Conservation (phyloP, 192 early-diverging fungal species). For the Linnemannia elongata region DNA sequence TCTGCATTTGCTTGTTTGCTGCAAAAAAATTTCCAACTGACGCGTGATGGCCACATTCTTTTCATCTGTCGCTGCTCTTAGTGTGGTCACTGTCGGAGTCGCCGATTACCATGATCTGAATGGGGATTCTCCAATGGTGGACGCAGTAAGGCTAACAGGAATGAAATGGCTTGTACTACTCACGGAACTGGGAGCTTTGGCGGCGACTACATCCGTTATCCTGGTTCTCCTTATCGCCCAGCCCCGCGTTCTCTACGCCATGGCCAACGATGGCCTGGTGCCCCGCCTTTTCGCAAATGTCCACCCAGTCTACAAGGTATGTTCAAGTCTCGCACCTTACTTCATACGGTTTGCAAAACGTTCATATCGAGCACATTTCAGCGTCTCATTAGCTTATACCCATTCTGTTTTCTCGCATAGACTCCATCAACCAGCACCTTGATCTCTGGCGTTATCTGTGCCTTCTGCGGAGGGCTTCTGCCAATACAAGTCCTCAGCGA, state of each 20-base stretch:
- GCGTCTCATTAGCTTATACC: background rate
- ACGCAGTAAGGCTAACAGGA: slow-evolving; percentile 57
- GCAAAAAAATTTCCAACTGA: background rate
- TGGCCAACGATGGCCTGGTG: slow-evolving; percentile 87
- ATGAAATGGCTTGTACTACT: slow-evolving; percentile 80
- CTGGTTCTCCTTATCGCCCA: slow-evolving; percentile 83
- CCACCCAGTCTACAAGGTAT: slow-evolving; percentile 68
- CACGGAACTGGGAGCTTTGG: slow-evolving; percentile 81
- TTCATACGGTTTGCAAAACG: background rate
- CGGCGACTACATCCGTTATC: slow-evolving; percentile 86
- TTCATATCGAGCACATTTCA: background rate
- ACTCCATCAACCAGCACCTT: slow-evolving; percentile 85
- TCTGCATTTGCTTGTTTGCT: background rate
- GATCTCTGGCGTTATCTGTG: slow-evolving; percentile 73
- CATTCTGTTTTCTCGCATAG: slow-evolving; percentile 44
- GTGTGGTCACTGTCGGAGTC: slow-evolving; percentile 82
- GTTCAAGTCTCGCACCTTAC: background rate
- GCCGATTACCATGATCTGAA: slow-evolving; percentile 67
- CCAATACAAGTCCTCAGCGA: slow-evolving; percentile 89
- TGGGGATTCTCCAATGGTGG: slow-evolving; percentile 68
- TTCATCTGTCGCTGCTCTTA: slow-evolving; percentile 13
- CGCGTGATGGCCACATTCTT: background rate
- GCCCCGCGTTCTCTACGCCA: slow-evolving; percentile 88
- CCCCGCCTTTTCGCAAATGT: slow-evolving; percentile 78
- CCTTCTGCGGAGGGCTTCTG: slow-evolving; percentile 77